phyloP scores from a whole-genome alignment of 176 grass and related monocot genomes.

The Carex kokanica region DNA sequence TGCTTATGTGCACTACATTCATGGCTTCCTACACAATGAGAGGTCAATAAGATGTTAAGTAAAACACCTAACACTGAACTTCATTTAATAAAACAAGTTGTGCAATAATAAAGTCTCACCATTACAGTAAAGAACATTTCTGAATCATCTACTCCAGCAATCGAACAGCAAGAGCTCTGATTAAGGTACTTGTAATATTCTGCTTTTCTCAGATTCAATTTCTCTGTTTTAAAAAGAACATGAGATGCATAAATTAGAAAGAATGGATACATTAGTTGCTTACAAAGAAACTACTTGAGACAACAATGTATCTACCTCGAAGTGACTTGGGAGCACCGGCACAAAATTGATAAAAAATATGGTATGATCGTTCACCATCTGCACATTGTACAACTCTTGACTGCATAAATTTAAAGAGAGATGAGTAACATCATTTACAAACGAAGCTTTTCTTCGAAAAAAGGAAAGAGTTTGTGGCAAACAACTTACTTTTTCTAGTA shows the following conservation, averaged over 20 bases:
- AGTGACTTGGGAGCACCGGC: conserved; percentile 60
- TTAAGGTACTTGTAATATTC: conserved; percentile 97
- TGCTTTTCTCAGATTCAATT: conserved; percentile 87
- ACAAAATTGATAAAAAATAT: conserved; percentile 99
- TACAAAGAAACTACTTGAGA: conserved; percentile 2
- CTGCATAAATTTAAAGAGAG: conserved; percentile 39
- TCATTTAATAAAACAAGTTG: conserved; percentile 4
- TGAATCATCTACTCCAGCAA: conserved; percentile 90
- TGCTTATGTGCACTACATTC: conserved; percentile 93
- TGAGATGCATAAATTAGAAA: not conserved
- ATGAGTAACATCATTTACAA: conserved; percentile 10
- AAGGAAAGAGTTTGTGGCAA: conserved; percentile 1
- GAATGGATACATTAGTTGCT: not conserved
- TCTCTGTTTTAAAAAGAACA: conserved; percentile 54
- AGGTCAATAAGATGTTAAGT: conserved; percentile 32
- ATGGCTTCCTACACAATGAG: conserved; percentile 71
- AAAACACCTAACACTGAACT: not conserved
- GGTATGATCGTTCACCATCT: conserved; percentile 81
- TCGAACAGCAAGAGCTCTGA: conserved; percentile 86
- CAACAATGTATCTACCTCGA: conserved; percentile 50
- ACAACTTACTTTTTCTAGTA: conserved; percentile 93
- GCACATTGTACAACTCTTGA: conserved; percentile 97
- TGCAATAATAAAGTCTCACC: conserved; percentile 37
- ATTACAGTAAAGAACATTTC: conserved; percentile 74
- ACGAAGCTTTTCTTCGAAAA: not conserved